A percentile compares a stretch with the other conserved stretches of the same genome.
phyloP scores from a whole-genome alignment of 2,329 filamentous ascomycete species.

The Xylariaceae sp. region DNA sequence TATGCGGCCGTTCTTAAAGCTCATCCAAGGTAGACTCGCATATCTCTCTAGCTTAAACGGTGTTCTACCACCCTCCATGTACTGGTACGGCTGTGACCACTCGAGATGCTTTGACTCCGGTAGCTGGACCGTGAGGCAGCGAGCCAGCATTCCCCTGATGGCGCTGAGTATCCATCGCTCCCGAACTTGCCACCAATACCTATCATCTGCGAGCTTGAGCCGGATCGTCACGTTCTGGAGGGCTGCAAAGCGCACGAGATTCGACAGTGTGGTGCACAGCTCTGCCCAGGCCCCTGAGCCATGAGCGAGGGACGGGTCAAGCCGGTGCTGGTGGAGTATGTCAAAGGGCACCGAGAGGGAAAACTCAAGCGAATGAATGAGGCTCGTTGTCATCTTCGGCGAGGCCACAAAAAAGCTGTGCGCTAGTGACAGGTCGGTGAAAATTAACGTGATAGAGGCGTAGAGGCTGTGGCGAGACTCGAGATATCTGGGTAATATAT shows the following conservation, averaged over 20 bases:
- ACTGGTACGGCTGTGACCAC: slow-evolving; percentile 20
- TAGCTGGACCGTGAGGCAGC: slow-evolving; percentile 22
- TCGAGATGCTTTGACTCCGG: slow-evolving; percentile 22
- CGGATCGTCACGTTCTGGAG: slow-evolving; percentile 21
- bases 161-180: slow-evolving; percentile 28
- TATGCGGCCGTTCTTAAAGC: background rate
- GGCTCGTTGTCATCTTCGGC: slow-evolving; percentile 2
- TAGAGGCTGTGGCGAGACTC: slow-evolving; percentile 25
- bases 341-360: slow-evolving; percentile 25
- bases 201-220: slow-evolving; percentile 21
- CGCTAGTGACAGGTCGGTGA: slow-evolving; percentile 25
- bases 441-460: slow-evolving; percentile 19
- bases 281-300: slow-evolving; percentile 18
- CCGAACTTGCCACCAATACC: slow-evolving; percentile 29
- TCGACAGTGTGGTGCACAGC: slow-evolving; percentile 24
- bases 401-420: slow-evolving; percentile 18
- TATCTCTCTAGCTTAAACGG: slow-evolving; percentile 20
- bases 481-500: slow-evolving; percentile 17
- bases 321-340: slow-evolving; percentile 20
- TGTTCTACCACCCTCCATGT: slow-evolving; percentile 9
- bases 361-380: slow-evolving; percentile 22
- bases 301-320: background rate
- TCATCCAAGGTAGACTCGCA: slow-evolving; percentile 6
- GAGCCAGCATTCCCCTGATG: slow-evolving; percentile 24
- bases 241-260: slow-evolving; percentile 25